Evolutionary conservation across 208 protist genomes (phyloP), one percentile per base, ranked within the genome.

Genomic region (Leishmania martiniquensis): DNA sequence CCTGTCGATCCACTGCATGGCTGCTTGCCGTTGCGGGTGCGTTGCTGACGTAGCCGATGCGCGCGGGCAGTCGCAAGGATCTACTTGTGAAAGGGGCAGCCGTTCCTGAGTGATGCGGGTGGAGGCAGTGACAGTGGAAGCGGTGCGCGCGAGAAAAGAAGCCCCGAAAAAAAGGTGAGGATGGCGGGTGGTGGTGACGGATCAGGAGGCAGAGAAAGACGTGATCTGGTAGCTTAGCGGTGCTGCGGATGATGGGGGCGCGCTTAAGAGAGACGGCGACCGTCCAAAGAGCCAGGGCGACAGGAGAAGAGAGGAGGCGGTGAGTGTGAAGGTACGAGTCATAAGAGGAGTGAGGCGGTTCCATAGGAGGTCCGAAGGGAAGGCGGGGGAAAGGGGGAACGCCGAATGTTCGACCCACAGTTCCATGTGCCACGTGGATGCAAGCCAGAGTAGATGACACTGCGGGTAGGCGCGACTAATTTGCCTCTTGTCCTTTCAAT

Each of bases 1-100:
- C 47, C 83, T 85, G 78, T 92, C 90, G 71, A 85, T 82, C 62
- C 75, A 81, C 78, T 86, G 77, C 79, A 84, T 86, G 73, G 52
- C 63, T 68, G 57, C 63, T 20, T 47, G 62, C n/a, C 17, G 25
- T 22, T 39, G 15, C 17, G 7, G 42, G 37, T 32, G 17, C 20
- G 42, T 68, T 15, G 5, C 7, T 25, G 54, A 10, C 34, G n/a
- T 72, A n/a, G 4, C 17, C 29, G 29, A 63, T 29, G 57, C 37
- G 57, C 57, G 37, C 15, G 29, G 3, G 54, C 10, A 9, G 57
- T 29, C 15, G 29, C 7, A 37, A 63, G 57, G 57, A 20, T 6
- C 29, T 4, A 63, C 29, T 29, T 37, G 29, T 6, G 25, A 60
- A 44, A n/a, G 47, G 34, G 70, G n/a, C 47, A 29, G 22, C 29